Evolutionary conservation across 495 filamentous ascomycete species (phyloP).

Genomic region (Podospora sp.): DNA sequence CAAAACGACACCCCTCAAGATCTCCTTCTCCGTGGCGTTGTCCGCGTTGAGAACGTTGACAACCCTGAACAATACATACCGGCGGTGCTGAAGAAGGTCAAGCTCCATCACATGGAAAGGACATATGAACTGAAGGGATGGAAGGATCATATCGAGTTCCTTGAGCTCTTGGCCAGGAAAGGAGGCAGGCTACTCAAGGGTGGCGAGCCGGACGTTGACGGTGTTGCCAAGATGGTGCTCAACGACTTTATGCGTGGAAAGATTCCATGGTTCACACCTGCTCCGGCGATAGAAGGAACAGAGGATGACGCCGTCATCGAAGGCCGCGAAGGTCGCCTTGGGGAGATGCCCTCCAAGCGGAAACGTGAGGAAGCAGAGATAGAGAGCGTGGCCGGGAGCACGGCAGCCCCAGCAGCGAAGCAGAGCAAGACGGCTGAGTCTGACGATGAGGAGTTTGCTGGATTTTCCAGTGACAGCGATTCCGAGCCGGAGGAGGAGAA

Average conservation of each 20-base stretch:
- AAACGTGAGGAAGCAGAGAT: constrained; percentile 53
- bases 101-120: constrained; percentile 84
- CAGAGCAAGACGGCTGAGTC: constrained; percentile 31
- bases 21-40: constrained; percentile 88
- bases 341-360: constrained; percentile 62
- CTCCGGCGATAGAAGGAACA: constrained; percentile 63
- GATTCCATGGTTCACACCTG: constrained; percentile 90
- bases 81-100: constrained; percentile 75
- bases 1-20: constrained; percentile 80
- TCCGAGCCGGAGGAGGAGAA: constrained; percentile 43
- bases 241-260: constrained; percentile 96
- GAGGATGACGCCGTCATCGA: constrained; percentile 59
- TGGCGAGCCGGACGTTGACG: constrained; percentile 90
- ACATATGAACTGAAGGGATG: constrained; percentile 86
- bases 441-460: constrained; percentile 48
- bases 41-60: constrained; percentile 91
- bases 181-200: constrained; percentile 82
- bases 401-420: constrained; percentile 30
- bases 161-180: constrained; percentile 86
- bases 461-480: constrained; percentile 54
- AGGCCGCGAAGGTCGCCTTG: constrained; percentile 56
- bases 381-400: constrained; percentile 42
- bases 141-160: constrained; percentile 74
- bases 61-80: constrained; percentile 95
- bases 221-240: constrained; percentile 90